Conservation (phyloP, 106 monocot genomes). For the Dioscorea zingiberensis region DNA sequence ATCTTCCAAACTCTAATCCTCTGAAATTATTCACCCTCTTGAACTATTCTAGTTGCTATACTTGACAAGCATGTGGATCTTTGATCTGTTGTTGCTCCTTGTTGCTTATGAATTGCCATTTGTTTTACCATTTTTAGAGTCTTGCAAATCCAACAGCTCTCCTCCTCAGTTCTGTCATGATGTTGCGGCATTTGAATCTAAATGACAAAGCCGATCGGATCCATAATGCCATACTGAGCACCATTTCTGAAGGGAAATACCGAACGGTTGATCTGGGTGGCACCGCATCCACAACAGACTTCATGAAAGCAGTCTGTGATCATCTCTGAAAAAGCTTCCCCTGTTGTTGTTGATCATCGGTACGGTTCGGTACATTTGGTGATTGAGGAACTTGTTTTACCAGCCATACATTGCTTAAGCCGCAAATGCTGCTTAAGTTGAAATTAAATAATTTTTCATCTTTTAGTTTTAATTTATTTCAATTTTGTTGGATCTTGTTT, state of each 20-base stretch:
- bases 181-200: conserved; percentile 75
- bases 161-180: conserved; percentile 67
- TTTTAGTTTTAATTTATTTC: no score
- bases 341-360: no score
- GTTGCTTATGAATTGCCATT: no score
- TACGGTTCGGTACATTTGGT: no score
- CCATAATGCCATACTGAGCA: conserved; percentile 63
- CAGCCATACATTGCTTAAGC: no score
- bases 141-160: conserved; percentile 91
- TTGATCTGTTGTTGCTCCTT: no score
- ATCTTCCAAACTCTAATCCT: not conserved
- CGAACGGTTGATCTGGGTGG: conserved; percentile 79
- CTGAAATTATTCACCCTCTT: not conserved
- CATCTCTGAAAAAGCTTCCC: not conserved
- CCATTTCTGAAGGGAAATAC: conserved; percentile 73
- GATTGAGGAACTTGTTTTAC: no score
- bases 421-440: no score
- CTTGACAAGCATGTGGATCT: no score
- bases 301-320: conserved; percentile 49
- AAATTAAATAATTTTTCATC: no score
- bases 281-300: conserved; percentile 46
- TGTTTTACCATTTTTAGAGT: conserved; percentile 38
- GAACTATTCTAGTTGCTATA: not conserved
- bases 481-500: no score
- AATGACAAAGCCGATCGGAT: conserved; percentile 70